phyloP scores from a whole-genome alignment of 2,329 filamentous ascomycete genomes.

The Aspergillus glaucus region DNA sequence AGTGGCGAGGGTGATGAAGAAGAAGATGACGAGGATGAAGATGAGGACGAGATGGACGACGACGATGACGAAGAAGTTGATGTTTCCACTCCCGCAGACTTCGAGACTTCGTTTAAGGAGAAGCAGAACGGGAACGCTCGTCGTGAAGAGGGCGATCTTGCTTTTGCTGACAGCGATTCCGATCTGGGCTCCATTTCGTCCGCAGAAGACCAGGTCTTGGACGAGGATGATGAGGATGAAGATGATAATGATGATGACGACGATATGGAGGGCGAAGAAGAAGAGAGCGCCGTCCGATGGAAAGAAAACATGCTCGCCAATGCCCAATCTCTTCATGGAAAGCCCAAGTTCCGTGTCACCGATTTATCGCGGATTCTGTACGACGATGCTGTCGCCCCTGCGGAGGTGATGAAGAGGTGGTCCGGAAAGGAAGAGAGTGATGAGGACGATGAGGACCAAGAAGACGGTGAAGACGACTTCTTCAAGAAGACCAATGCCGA shows the following conservation, averaged over 20 bases:
- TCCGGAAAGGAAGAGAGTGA: conserved; percentile 59
- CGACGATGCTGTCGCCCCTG: conserved; percentile 68
- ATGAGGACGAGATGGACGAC: conserved; percentile 30
- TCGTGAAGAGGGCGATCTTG: conserved; percentile 62
- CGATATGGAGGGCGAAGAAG: conserved; percentile 56
- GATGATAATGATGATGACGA: conserved; percentile 44
- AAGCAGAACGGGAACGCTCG: conserved; percentile 50
- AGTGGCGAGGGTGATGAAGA: conserved; percentile 47
- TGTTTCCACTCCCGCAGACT: conserved; percentile 37
- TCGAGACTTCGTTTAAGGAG: conserved; percentile 38
- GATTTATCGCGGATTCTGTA: conserved; percentile 88
- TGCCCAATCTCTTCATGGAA: conserved; percentile 64
- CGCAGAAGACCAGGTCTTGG: conserved; percentile 50
- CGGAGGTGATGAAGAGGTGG: conserved; percentile 74
- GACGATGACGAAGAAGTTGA: conserved; percentile 32
- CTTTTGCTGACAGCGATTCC: conserved; percentile 94
- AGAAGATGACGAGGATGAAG: conserved; percentile 39
- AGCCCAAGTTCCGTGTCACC: conserved; percentile 66
- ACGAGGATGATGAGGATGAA: conserved; percentile 45
- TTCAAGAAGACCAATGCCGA: conserved; percentile 52
- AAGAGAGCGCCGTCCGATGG: conserved; percentile 71
- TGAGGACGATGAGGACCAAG: conserved; percentile 48
- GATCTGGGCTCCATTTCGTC: conserved; percentile 83
- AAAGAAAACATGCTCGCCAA: conserved; percentile 78
- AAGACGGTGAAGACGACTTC: conserved; percentile 58